Conservation (phyloP, 2,329 filamentous ascomycete species). For the Microcyclospora pomicola region DNA sequence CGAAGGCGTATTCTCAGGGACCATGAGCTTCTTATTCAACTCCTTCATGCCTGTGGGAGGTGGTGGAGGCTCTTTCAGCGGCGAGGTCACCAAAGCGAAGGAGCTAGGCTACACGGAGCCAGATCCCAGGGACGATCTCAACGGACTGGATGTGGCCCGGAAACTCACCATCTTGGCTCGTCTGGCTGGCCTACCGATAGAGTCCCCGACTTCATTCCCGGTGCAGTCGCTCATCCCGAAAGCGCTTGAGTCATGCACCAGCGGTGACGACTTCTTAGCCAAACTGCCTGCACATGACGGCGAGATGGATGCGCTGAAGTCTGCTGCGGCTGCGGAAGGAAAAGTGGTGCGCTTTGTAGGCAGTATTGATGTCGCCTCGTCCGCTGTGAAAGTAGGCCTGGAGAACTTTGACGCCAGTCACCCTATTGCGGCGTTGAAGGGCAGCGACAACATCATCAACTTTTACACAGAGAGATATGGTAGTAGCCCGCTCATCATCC, state of each 20-base stretch:
- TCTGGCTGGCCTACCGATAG: conserved; percentile 65
- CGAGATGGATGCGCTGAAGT: conserved; percentile 81
- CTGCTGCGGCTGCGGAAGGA: conserved; percentile 68
- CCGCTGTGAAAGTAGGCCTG: conserved; percentile 79
- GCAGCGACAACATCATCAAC: conserved; percentile 97
- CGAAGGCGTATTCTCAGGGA: conserved; percentile 94
- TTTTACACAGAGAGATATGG: conserved; percentile 97
- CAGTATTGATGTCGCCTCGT: conserved; percentile 71
- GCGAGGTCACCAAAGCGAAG: conserved; percentile 84
- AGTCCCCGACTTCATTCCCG: conserved; percentile 77
- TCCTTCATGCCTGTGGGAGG: conserved; percentile 75
- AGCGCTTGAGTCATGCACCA: conserved; percentile 62
- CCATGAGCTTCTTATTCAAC: conserved; percentile 97
- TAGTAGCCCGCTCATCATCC: conserved; percentile 78
- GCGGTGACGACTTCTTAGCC: conserved; percentile 74
- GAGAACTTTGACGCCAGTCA: conserved; percentile 72
- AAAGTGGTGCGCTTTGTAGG: conserved; percentile 93
- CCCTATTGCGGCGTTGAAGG: conserved; percentile 86
- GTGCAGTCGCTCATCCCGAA: conserved; percentile 87
- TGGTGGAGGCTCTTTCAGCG: conserved; percentile 70
- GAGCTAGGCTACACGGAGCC: conserved; percentile 85
- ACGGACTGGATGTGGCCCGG: conserved; percentile 80
- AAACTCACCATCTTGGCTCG: conserved; percentile 92
- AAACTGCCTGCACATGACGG: conserved; percentile 68
- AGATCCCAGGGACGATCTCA: conserved; percentile 73